Base-by-base conservation (phyloP, 305 asterid species). In the Fraxinus floribunda region DNA sequence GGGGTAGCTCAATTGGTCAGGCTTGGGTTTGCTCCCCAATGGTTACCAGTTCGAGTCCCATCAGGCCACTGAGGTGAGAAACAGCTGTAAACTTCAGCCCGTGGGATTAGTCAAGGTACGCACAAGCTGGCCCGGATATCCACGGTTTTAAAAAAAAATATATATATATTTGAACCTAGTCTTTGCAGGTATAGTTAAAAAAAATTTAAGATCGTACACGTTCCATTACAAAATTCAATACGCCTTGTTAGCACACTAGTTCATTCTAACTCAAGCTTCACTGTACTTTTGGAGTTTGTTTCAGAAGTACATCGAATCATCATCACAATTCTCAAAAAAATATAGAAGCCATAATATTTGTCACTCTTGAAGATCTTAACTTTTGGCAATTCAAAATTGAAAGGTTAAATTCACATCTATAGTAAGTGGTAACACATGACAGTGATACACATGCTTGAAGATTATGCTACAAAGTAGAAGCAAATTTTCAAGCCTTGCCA, bases 221-320 rank as follows among this genome's bases (percentile, higher is more conserved):
- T 26, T 11, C 73, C n/a, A 22, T 64, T 7, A 29, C 34, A 64
- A 64, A 7, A 7, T 20, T 64, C 72, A 24, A 7, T 64, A 64
- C 2, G 46, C 22, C 32, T 22, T 60, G 35, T 29, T 6, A n/a
- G 16, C 49, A 18, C 44, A 57, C 49, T 78, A 57, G 80, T 64
- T 78, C 26, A 57, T 78, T 60, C 46, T 60, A 57, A 16, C 76
- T n/a, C 76, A 72, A 72, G 46, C 76, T 72, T 72, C 49, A n/a
- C 24, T 16, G 26, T 16, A 72, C 26, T 72, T 72, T 72, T 32
- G 29, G 76, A 34, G 46, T 72, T 32, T 34, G 44, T 35, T 35
- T 15, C 2, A 72, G 46, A 34, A 72, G 29, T 72, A 35, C 76
- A 72, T 68, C 1, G 7, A 68, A 68, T 29, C 39, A 29, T 15